phyloP scores from a whole-genome alignment of 768 basidiomycete genomes.

The Pisolithus orientalis region DNA sequence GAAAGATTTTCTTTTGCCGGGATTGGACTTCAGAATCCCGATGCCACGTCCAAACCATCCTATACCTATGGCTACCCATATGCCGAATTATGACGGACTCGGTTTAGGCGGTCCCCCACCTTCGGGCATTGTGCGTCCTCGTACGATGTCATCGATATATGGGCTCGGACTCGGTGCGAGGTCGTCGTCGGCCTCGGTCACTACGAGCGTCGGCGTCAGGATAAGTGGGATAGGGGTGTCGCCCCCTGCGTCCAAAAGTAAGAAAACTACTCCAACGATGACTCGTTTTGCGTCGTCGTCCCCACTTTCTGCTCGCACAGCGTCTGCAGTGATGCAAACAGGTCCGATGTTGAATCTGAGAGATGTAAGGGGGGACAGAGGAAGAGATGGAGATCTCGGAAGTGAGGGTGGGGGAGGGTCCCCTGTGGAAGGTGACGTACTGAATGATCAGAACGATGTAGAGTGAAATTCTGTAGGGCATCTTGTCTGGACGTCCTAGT shows the following conservation, averaged over 20 bases:
- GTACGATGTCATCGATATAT: slow-evolving; percentile 59
- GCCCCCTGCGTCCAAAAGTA: neutral
- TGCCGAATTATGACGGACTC: slow-evolving; percentile 9
- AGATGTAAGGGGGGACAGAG: neutral
- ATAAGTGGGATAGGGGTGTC: slow-evolving; percentile 2
- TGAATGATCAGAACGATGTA: slow-evolving; percentile 16
- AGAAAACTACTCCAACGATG: neutral
- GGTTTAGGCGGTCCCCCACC: slow-evolving; percentile 10
- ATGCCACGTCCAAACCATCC: slow-evolving; percentile 37
- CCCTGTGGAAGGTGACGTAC: neutral
- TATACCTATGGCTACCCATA: neutral
- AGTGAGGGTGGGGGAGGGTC: too few relatives aligned
- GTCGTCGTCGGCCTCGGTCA: slow-evolving; percentile 30
- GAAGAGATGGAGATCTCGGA: neutral
- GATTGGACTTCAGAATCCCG: slow-evolving; percentile 47
- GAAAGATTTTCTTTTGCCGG: slow-evolving; percentile 36
- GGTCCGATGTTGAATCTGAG: neutral
- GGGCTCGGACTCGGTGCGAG: slow-evolving; percentile 53
- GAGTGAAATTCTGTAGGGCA: slow-evolving; percentile 7
- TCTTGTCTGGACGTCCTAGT: too few relatives aligned
- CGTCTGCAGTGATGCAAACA: neutral
- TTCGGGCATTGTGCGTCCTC: slow-evolving; percentile 24
- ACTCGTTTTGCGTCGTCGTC: neutral
- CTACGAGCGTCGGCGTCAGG: slow-evolving; percentile 17
- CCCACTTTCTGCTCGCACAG: neutral